Conservation (phyloP, 2,329 filamentous ascomycete species). For the Alternaria ventricosa region DNA sequence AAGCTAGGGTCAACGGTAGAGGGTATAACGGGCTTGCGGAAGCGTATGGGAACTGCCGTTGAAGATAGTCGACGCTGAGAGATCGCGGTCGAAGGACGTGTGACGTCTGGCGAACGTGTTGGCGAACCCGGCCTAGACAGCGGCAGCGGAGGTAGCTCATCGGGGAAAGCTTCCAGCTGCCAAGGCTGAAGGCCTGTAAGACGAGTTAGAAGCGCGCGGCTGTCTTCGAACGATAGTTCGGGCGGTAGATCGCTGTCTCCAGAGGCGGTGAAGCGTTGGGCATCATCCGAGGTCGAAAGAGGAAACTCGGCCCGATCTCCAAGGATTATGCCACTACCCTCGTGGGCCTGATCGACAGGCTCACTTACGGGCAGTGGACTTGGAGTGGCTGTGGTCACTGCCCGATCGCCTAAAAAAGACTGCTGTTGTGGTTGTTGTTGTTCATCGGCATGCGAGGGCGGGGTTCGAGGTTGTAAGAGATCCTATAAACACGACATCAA, state of each 20-base stretch:
- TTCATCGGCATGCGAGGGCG: slow-evolving; percentile 36
- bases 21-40: slow-evolving; percentile 57
- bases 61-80: slow-evolving; percentile 37
- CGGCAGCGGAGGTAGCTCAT: slow-evolving; percentile 44
- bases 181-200: slow-evolving; percentile 46
- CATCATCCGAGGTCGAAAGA: slow-evolving; percentile 34
- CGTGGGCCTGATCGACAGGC: slow-evolving; percentile 29
- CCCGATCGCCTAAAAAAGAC: slow-evolving; percentile 71
- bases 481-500: slow-evolving; percentile 43
- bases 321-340: slow-evolving; percentile 40
- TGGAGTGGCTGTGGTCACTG: slow-evolving; percentile 57
- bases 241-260: slow-evolving; percentile 36
- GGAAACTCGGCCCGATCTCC: slow-evolving; percentile 42
- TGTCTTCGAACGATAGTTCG: slow-evolving; percentile 39
- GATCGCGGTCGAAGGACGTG: slow-evolving; percentile 21
- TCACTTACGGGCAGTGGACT: slow-evolving; percentile 55
- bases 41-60: slow-evolving; percentile 63
- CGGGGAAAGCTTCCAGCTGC: slow-evolving; percentile 44
- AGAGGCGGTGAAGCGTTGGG: slow-evolving; percentile 28
- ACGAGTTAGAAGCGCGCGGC: slow-evolving; percentile 39
- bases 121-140: slow-evolving; percentile 40
- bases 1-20: slow-evolving; percentile 50
- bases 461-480: slow-evolving; percentile 34
- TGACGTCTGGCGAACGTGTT: slow-evolving; percentile 33
- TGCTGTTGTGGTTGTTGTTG: slow-evolving; percentile 48